These are phyloP conservation scores for Eucalyptus marginata DNA, from an alignment of 345 rosid genomes.

Conservation along the genomic window DNA sequence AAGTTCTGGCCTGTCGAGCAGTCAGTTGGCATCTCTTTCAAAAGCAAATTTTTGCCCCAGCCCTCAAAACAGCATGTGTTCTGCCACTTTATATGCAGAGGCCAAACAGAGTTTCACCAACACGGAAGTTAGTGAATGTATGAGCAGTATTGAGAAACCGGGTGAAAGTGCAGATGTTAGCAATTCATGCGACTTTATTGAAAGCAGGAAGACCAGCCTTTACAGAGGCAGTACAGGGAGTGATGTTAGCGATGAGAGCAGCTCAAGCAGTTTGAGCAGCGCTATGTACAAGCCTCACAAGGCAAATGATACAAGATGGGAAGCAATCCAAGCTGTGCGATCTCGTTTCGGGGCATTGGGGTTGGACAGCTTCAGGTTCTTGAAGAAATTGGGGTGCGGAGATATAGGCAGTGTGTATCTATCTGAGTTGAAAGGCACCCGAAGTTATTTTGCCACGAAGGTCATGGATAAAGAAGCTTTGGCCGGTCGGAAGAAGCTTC, in stretches of 20 bases:
- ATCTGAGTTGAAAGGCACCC: slow-evolving; percentile 68
- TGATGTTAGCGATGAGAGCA: slow-evolving; percentile 89
- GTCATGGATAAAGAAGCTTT: slow-evolving; percentile 70
- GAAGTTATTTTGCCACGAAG: slow-evolving; percentile 65
- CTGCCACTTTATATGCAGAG: slow-evolving; percentile 44
- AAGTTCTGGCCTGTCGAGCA: slow-evolving; percentile 6
- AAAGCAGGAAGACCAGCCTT: slow-evolving; percentile 58
- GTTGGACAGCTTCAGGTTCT: slow-evolving; percentile 48
- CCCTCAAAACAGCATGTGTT: slow-evolving; percentile 49
- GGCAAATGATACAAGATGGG: slow-evolving; percentile 85
- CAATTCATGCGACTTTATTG: slow-evolving; percentile 23
- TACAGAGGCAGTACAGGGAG: slow-evolving; percentile 78
- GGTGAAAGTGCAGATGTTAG: slow-evolving; percentile 27
- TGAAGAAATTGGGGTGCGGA: slow-evolving; percentile 62
- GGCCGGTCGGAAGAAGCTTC: slow-evolving; percentile 81
- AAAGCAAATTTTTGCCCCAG: slow-evolving; percentile 37
- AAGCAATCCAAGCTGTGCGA: slow-evolving; percentile 63
- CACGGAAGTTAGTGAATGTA: slow-evolving; percentile 59
- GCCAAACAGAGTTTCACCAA: slow-evolving; percentile 74
- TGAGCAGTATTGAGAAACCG: slow-evolving; percentile 32
- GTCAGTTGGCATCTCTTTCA: slow-evolving; percentile 16
- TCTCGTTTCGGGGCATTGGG: slow-evolving; percentile 33
- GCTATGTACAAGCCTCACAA: slow-evolving; percentile 69
- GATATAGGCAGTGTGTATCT: slow-evolving; percentile 84
- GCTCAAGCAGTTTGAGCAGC: slow-evolving; percentile 60